These are phyloP conservation scores for Xenoacremonium recifei DNA, from an alignment of 2,329 filamentous ascomycete species.

Conservation along the genomic window DNA sequence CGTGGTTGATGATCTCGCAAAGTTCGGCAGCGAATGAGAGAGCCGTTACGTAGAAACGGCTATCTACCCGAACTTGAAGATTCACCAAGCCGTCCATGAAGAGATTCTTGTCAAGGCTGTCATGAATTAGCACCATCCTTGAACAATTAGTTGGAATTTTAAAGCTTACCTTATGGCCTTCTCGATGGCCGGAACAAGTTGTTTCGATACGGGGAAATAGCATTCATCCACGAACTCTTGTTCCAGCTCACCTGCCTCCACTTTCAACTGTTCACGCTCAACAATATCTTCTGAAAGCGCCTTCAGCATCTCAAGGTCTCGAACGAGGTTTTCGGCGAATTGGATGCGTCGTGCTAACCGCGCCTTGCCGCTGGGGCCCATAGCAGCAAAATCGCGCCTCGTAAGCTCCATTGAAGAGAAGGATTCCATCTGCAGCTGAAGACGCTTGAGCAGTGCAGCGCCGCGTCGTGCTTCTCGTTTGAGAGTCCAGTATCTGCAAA, in stretches of 20 bases:
- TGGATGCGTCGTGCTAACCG: slow-evolving; percentile 80
- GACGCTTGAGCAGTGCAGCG: slow-evolving; percentile 84
- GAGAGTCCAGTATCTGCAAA: slow-evolving; percentile 95
- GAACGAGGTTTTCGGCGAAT: slow-evolving; percentile 74
- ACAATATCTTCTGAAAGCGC: slow-evolving; percentile 69
- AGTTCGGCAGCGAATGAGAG: slow-evolving; percentile 57
- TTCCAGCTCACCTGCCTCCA: slow-evolving; percentile 74
- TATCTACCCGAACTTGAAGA: slow-evolving; percentile 52
- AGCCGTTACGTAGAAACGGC: slow-evolving; percentile 57
- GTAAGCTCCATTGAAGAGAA: slow-evolving; percentile 98
- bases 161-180: slow-evolving; percentile 75
- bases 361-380: slow-evolving; percentile 81
- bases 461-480: slow-evolving; percentile 92
- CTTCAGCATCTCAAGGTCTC: slow-evolving; percentile 76
- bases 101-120: slow-evolving; percentile 63
- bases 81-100: slow-evolving; percentile 52
- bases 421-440: slow-evolving; percentile 92
- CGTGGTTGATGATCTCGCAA: slow-evolving; percentile 50
- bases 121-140: slow-evolving; percentile 34
- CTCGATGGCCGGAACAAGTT: slow-evolving; percentile 75
- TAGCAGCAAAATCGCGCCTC: slow-evolving; percentile 88
- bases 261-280: slow-evolving; percentile 72
- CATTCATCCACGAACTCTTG: slow-evolving; percentile 80
- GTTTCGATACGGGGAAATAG: slow-evolving; percentile 83
- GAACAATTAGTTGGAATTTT: not conserved